Base-by-base conservation (phyloP, 768 basidiomycete species). In the Leccinum broughii region DNA sequence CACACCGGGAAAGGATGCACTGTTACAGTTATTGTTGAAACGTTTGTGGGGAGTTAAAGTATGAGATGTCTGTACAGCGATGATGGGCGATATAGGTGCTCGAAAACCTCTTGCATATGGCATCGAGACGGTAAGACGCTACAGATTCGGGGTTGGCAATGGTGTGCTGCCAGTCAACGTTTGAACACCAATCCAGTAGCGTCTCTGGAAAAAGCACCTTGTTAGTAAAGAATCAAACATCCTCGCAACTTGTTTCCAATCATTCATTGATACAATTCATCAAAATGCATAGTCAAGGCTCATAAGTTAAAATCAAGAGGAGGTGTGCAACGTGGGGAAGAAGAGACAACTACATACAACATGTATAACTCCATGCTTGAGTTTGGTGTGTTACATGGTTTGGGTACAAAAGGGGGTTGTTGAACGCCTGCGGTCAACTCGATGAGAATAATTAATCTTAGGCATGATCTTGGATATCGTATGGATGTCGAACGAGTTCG, bases 401-500 rank as follows among this genome's bases (percentile, higher is more conserved):
- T 55, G 58, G 51, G 44, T 70, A 56, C 39, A 66, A 54, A 56
- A 51, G 44, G 20, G 15, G 26, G 20, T 41, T 55, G 59, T 57
- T 51, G 55, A 60, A 39, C 59, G 63, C 62, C 55, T 41, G 60
- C 57, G 62, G 52, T 39, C 59, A 65, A 65, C 61, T 41, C 44
- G 26, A 28, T 50, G 55, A 22, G 32, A 26, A 46, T 46, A 57
- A 48, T 56, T 32, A 5, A 26, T 48, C 50, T 70, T 57, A 74
- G 46, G 37, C 24, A 35, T 41, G 39, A 8, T 64, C 62, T 35
- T 66, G 65, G 11, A 81, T 75, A 22, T 90, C 87, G 65, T 86
- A 95, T 7, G 94, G 93, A 75, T 97, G 94, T 63, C 85, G 84
- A 58, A 93, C 92, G 26, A 96, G 84, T 72, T 93, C 92, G 51